These are phyloP conservation scores for Cordyceps tenuipes DNA, from an alignment of 2,329 filamentous ascomycete species.

Conservation along the genomic window DNA sequence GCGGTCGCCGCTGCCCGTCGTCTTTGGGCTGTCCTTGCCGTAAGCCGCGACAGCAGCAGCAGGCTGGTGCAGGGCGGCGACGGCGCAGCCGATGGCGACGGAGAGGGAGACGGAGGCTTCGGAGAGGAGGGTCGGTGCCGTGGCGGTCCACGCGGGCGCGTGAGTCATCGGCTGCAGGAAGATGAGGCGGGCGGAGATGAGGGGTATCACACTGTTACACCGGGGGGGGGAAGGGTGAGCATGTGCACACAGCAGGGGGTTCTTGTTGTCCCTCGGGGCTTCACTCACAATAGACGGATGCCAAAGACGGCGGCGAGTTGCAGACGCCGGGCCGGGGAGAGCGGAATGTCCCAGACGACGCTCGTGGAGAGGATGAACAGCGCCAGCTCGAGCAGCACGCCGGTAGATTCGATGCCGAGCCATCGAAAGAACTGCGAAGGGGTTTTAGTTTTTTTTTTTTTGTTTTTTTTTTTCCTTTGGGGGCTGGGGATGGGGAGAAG, in stretches of 20 bases:
- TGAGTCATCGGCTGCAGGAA: background rate
- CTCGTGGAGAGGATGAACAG: background rate
- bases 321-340: background rate
- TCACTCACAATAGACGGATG: background rate
- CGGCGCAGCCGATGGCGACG: background rate
- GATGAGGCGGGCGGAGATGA: slow-evolving; percentile 3
- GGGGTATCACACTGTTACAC: background rate
- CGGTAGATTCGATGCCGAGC: background rate
- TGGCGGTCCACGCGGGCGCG: background rate
- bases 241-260: too few relatives aligned
- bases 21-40: background rate
- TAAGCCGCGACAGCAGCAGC: too few relatives aligned
- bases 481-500: background rate
- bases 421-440: background rate
- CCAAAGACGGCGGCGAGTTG: background rate
- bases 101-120: background rate
- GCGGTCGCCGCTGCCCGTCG: background rate
- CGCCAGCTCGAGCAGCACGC: background rate
- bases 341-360: background rate
- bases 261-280: background rate
- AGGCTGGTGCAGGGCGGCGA: background rate
- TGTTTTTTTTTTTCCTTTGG: too few relatives aligned
- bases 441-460: background rate
- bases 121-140: slow-evolving; percentile 2
- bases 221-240: too few relatives aligned